Evolutionary conservation across 2,329 filamentous ascomycete species (phyloP).

Genomic region (Geoglossum cookeanum): DNA sequence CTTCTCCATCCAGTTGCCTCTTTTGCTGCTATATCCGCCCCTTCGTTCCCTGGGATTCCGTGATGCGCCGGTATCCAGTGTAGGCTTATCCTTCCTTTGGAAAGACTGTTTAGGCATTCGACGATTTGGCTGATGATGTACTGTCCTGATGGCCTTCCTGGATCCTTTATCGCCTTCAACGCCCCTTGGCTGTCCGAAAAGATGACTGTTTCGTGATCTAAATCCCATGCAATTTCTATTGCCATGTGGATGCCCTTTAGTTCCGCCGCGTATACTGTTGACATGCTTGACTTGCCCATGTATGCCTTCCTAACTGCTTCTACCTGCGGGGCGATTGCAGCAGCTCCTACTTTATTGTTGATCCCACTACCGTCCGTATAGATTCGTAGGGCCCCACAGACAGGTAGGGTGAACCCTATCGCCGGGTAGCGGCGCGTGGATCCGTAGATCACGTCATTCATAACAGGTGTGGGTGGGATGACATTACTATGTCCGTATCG

Average conservation of each 20-base stretch:
- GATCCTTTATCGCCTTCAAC: slow-evolving; percentile 7
- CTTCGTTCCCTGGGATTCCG: slow-evolving; percentile 10
- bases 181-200: slow-evolving; percentile 12
- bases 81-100: slow-evolving; percentile 5
- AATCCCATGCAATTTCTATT: not conserved
- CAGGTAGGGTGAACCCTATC: too few relatives aligned
- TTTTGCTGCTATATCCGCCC: slow-evolving; percentile 9
- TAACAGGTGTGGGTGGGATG: too few relatives aligned
- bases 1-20: slow-evolving; percentile 5
- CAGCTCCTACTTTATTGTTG: not conserved
- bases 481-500: too few relatives aligned
- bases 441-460: too few relatives aligned
- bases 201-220: slow-evolving; percentile 2
- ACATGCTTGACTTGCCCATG: not conserved
- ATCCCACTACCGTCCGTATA: too few relatives aligned
- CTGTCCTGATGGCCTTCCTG: slow-evolving; percentile 5
- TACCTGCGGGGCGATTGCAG: not conserved
- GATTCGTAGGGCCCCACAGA: too few relatives aligned
- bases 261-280: not conserved
- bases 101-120: not conserved
- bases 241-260: not conserved
- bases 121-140: not conserved
- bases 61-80: slow-evolving; percentile 7
- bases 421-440: too few relatives aligned
- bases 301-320: not conserved